Evolutionary conservation across 2,329 filamentous ascomycete genomes (phyloP).

Genomic region (Fusarium bactridioides): DNA sequence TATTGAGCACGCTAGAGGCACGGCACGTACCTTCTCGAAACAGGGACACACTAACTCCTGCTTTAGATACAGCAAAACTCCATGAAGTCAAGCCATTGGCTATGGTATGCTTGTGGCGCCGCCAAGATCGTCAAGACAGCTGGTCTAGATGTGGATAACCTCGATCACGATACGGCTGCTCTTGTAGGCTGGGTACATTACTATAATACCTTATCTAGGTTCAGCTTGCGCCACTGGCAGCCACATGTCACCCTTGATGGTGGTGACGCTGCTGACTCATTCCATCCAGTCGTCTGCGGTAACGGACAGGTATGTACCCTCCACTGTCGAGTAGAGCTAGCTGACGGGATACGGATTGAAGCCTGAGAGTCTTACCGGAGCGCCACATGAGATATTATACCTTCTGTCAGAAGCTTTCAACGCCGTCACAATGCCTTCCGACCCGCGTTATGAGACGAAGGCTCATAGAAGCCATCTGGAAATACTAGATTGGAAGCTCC

Average conservation of each 20-base stretch:
- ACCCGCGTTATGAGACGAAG: background rate
- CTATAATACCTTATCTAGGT: conserved; percentile 15
- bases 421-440: background rate
- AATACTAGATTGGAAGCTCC: conserved; percentile 7
- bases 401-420: conserved; percentile 25
- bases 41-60: background rate
- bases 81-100: conserved; percentile 27
- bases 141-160: background rate
- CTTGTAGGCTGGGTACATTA: conserved; percentile 33
- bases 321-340: fast-evolving
- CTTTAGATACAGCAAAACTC: conserved; percentile 26
- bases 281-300: conserved; percentile 14
- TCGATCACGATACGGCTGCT: background rate
- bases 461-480: background rate
- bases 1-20: conserved; percentile 29
- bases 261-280: background rate
- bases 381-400: conserved; percentile 15
- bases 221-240: conserved; percentile 32
- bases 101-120: conserved; percentile 30
- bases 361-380: background rate
- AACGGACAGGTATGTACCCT: background rate
- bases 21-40: fast-evolving
- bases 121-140: conserved; percentile 21
- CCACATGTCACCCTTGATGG: background rate
- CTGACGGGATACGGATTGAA: background rate